Conservation (phyloP, 2,329 filamentous ascomycete species). For the Lecanicillium sp. region DNA sequence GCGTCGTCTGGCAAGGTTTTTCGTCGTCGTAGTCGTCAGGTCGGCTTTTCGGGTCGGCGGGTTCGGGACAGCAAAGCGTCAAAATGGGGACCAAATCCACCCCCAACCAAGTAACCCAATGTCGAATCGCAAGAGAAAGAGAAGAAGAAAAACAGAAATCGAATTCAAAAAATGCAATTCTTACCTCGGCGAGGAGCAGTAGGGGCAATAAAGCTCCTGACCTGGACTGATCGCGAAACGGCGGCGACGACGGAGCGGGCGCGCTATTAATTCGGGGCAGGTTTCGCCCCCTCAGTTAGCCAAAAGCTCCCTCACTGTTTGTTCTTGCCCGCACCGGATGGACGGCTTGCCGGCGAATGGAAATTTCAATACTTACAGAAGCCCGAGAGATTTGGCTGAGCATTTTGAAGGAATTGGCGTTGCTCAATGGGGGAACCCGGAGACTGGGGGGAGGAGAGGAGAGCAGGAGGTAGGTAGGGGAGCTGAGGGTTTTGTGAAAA, state of each 20-base stretch:
- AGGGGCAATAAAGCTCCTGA: slow-evolving; percentile 51
- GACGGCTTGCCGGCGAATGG: background rate
- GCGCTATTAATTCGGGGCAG: slow-evolving; percentile 31
- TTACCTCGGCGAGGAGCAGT: slow-evolving; percentile 55
- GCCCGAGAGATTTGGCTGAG: slow-evolving; percentile 46
- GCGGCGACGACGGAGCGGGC: slow-evolving; percentile 40
- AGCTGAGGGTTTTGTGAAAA: slow-evolving; percentile 38
- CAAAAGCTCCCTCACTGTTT: slow-evolving; percentile 3
- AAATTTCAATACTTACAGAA: slow-evolving; percentile 38
- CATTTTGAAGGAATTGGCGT: slow-evolving; percentile 41
- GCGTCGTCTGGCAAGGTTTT: background rate
- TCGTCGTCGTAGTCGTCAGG: slow-evolving; percentile 1
- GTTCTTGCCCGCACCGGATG: background rate
- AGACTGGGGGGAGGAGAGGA: slow-evolving; percentile 6
- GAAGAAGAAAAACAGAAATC: slow-evolving; percentile 5
- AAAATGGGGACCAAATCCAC: too few species aligned
- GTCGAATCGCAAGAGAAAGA: too few species aligned
- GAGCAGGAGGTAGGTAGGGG: slow-evolving; percentile 20
- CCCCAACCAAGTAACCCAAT: too few species aligned
- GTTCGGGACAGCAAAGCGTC: background rate
- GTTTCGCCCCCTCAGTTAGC: slow-evolving; percentile 20
- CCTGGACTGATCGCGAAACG: slow-evolving; percentile 40
- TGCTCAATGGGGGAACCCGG: slow-evolving; percentile 38
- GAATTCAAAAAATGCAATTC: slow-evolving; percentile 18
- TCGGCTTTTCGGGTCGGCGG: background rate